Conservation (phyloP, 176 grass and related monocot genomes). For the Ensete glaucum region DNA sequence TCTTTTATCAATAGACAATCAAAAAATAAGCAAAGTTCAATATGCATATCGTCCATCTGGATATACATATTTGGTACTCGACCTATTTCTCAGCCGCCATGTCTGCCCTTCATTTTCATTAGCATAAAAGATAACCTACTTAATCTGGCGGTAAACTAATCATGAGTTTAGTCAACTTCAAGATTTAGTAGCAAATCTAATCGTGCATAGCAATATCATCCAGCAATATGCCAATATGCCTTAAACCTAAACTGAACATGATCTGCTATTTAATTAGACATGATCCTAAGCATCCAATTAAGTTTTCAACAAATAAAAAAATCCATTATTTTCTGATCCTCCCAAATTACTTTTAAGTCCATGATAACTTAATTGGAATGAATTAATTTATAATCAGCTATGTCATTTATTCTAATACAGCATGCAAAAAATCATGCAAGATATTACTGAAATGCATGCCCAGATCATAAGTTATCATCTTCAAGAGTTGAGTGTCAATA, state of each 20-base stretch:
- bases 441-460: too few species aligned
- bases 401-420: too few species aligned
- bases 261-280: neutral
- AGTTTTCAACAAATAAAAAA: neutral
- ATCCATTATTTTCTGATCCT: neutral
- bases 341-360: neutral
- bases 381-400: too few species aligned
- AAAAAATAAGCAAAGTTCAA: too few species aligned
- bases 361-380: neutral
- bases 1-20: neutral
- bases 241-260: neutral
- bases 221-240: neutral
- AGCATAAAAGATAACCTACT: neutral
- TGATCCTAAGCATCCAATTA: neutral
- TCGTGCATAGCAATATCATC: neutral
- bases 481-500: neutral
- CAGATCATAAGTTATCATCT: too few species aligned
- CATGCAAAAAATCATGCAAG: too few species aligned
- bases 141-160: neutral
- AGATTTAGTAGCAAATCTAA: neutral
- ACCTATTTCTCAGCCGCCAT: neutral
- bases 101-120: neutral
- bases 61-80: neutral
- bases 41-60: too few species aligned
- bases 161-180: neutral